A percentile compares a stretch with the other conserved stretches of the same genome.
Conservation (phyloP, 805 yeast genomes). For the Wickerhamiella musiphila region DNA sequence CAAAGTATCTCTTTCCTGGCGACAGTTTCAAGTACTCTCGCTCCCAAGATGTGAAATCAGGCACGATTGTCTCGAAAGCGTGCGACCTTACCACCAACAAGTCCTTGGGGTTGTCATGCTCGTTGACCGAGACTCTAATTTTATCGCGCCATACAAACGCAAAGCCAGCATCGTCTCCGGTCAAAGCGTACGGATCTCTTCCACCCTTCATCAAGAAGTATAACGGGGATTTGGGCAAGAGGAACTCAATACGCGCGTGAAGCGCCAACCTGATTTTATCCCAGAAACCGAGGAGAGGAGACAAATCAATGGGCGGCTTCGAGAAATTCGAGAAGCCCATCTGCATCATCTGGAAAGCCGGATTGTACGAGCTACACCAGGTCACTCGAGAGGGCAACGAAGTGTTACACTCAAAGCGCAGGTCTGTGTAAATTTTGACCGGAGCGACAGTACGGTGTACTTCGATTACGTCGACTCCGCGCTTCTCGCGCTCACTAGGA, state of each 20-base stretch:
- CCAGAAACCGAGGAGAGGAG: slow-evolving; percentile 80
- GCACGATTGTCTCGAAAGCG: slow-evolving; percentile 51
- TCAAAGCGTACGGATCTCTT: slow-evolving; percentile 57
- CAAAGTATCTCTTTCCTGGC: slow-evolving; percentile 19
- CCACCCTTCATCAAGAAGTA: slow-evolving; percentile 41
- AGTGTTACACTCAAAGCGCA: slow-evolving; percentile 39
- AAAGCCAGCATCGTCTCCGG: slow-evolving; percentile 59
- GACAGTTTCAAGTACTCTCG: slow-evolving; percentile 15
- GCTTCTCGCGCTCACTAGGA: slow-evolving; percentile 24
- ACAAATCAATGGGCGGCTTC: slow-evolving; percentile 80
- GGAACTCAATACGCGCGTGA: slow-evolving; percentile 50
- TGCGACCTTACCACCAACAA: slow-evolving; percentile 49
- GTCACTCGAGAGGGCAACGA: slow-evolving; percentile 44
- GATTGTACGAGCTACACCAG: slow-evolving; percentile 76
- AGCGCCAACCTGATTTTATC: slow-evolving; percentile 63
- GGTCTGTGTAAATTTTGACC: slow-evolving; percentile 50
- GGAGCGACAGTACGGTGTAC: slow-evolving; percentile 65
- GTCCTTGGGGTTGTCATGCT: slow-evolving; percentile 46
- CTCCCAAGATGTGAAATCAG: slow-evolving; percentile 43
- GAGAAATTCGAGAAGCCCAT: slow-evolving; percentile 64
- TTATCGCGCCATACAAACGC: slow-evolving; percentile 50
- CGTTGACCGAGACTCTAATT: slow-evolving; percentile 44
- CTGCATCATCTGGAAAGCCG: slow-evolving; percentile 69
- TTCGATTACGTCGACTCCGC: slow-evolving; percentile 31
- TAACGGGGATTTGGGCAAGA: slow-evolving; percentile 31